These are phyloP conservation scores for Ustilago nuda DNA, from an alignment of 1,284 basidiomycete genomes.

Conservation along the genomic window DNA sequence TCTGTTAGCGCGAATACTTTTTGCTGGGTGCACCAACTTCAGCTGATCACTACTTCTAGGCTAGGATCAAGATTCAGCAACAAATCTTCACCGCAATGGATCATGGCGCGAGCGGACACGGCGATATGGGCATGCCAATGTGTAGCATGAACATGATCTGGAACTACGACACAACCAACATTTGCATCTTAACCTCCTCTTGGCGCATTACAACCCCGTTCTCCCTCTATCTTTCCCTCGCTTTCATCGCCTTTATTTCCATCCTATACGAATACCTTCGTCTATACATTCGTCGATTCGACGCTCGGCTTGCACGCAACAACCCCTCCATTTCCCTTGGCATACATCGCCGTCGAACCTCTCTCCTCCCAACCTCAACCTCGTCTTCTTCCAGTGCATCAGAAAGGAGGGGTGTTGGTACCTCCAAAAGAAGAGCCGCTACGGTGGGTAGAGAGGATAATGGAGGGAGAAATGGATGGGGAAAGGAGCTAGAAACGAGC, in stretches of 20 bases:
- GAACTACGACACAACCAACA: conserved; percentile 38
- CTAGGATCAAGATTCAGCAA: neutral
- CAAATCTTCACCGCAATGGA: neutral
- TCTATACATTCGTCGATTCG: conserved; percentile 29
- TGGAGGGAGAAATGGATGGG: conserved; percentile 6
- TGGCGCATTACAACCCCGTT: conserved; percentile 38
- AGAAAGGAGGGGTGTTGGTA: neutral
- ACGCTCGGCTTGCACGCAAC: conserved; percentile 7
- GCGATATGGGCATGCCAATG: conserved; percentile 9
- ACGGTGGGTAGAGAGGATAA: neutral
- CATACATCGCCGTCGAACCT: conserved; percentile 25
- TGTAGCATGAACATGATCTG: conserved; percentile 52
- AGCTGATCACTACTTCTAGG: too few relatives aligned
- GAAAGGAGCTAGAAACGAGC: conserved; percentile 10
- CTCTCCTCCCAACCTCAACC: conserved; percentile 9
- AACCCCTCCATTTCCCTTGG: neutral
- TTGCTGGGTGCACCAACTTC: too few relatives aligned
- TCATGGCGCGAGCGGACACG: conserved; percentile 28
- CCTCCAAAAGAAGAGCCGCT: conserved; percentile 8
- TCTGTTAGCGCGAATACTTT: too few relatives aligned
- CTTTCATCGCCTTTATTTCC: conserved; percentile 16
- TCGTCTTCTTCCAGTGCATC: neutral
- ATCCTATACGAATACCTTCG: conserved; percentile 38
- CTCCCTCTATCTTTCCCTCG: conserved; percentile 30
- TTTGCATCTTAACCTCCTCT: conserved; percentile 38